phyloP scores from a whole-genome alignment of 176 grass and related monocot genomes.

The Phragmites australis region DNA sequence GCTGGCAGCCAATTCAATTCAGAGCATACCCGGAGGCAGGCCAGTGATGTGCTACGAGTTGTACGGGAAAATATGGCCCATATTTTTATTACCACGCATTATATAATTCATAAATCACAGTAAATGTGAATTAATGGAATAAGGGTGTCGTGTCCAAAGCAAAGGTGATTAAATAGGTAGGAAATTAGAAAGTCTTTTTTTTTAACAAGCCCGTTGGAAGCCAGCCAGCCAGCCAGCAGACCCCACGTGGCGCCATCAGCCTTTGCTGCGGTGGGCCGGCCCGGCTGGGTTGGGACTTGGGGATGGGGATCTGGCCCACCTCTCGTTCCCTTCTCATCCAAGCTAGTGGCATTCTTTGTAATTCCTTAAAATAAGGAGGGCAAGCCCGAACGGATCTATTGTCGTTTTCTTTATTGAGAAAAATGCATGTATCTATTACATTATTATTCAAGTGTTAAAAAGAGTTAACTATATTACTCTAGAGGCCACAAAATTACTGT shows the following conservation, averaged over 20 bases:
- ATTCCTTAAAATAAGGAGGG: conserved; percentile 8
- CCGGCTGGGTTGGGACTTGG: neutral
- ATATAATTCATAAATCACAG: neutral
- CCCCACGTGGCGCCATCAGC: conserved; percentile 31
- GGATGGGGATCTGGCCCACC: neutral
- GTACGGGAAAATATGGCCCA: neutral
- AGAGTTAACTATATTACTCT: too few relatives aligned
- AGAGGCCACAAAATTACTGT: too few relatives aligned
- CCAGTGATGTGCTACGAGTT: neutral
- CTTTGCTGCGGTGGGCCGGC: conserved; percentile 14
- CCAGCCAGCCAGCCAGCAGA: neutral
- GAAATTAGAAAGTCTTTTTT: neutral
- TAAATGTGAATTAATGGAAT: neutral
- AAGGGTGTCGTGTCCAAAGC: conserved; percentile 18
- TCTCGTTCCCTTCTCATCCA: conserved; percentile 15
- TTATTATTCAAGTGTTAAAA: too few relatives aligned
- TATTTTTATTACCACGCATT: neutral
- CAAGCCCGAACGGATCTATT: neutral
- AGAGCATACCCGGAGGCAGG: neutral
- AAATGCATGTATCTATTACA: neutral
- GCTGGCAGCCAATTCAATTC: neutral
- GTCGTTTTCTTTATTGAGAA: neutral
- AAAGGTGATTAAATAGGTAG: neutral
- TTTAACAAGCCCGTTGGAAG: neutral
- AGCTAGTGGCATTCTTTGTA: conserved; percentile 12